Base-by-base conservation (phyloP, 805 yeast genomes). In the Metschnikowia cubensis region DNA sequence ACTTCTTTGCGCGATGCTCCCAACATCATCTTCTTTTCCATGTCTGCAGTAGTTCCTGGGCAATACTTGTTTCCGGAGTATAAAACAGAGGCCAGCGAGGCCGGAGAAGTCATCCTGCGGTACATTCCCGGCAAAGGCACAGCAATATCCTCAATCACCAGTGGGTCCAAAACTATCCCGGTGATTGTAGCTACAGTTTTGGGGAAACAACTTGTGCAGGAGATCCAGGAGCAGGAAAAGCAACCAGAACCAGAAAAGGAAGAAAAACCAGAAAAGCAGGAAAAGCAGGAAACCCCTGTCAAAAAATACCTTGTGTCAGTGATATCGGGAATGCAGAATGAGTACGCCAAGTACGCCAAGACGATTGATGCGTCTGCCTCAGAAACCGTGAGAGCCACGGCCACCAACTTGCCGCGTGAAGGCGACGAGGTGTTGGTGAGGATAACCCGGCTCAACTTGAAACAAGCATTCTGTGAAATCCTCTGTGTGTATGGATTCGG, bases 381-480 rank as follows among this genome's bases (percentile, higher is more conserved):
- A 3, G 55, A 50, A 25, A 53, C 59, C 17, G 54, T 53, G 22
- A 46, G 57, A 13, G 55, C 59, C 34, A 69, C 65, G 50, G 64
- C 76, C 38, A 78, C 75, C 49, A 77, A 77, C 52, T 68, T 91
- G 48, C 98, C 98, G 6, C 80, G 82, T 54, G 96, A 89, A 55
- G 86, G 87, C 29, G 97, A 92, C 64, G 66, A 84, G 21, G 97
- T 94, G 2, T 69, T 92, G 18, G 89, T 89, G 0, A 75, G 83
- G 48, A 86, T 94, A 21, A 81, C 84, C 22, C 79, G 84, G 57
- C 75, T 91, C 35, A 77, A 83, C 7, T 69, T 75, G 37, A 80
- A 78, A 50, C 91, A 91, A 65, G 96, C 90, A 1, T 76, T 76
- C 59, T 85, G 89, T 39, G 97, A 90, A 57, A 87, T 94, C 15